These are phyloP conservation scores for Lepidium campestre DNA, from an alignment of 441 rosid genomes.

Conservation along the genomic window DNA sequence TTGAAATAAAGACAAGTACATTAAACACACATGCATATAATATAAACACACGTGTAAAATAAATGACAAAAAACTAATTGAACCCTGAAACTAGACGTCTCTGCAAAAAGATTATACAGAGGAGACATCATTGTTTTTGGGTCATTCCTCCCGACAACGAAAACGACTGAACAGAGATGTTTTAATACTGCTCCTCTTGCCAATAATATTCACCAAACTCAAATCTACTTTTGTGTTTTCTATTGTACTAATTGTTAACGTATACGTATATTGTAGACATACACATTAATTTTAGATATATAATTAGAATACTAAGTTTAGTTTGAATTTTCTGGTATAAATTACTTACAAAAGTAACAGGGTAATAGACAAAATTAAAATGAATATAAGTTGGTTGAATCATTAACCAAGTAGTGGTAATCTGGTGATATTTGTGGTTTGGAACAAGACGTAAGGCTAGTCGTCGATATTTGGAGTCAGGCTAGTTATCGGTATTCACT, in stretches of 20 bases:
- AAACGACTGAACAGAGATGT: conserved; percentile 20
- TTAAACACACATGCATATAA: conserved; percentile 1
- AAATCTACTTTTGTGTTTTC: background rate
- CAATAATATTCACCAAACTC: conserved; percentile 8
- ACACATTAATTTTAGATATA: background rate
- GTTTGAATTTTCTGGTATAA: background rate
- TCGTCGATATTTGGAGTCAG: no score
- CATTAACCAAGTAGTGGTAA: no score
- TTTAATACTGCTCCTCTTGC: background rate
- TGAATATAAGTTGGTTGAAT: background rate
- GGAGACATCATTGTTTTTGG: conserved; percentile 7
- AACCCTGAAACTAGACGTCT: conserved; percentile 10
- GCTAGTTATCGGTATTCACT: no score
- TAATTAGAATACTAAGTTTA: background rate
- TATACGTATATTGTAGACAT: background rate
- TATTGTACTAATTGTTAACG: background rate
- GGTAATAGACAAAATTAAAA: background rate
- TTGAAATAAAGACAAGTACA: background rate
- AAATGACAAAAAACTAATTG: conserved; percentile 6
- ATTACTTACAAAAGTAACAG: background rate
- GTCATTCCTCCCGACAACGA: conserved; percentile 21
- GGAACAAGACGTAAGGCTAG: no score
- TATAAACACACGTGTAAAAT: conserved; percentile 16
- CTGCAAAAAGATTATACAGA: background rate
- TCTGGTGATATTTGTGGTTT: no score